Conservation (phyloP, 2,329 filamentous ascomycete genomes). For the Alternaria atra region DNA sequence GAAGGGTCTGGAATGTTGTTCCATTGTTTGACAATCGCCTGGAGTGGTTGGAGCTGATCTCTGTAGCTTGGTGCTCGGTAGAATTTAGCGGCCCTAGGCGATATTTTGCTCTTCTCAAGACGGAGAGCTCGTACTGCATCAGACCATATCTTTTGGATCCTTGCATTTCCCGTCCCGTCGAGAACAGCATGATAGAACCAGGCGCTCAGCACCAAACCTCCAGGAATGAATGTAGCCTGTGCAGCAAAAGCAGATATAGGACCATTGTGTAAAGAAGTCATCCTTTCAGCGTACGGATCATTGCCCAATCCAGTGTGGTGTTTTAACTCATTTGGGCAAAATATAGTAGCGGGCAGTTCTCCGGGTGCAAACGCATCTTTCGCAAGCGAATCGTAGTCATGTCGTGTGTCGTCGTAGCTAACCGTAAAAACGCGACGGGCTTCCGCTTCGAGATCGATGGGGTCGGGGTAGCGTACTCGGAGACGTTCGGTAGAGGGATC, state of each 20-base stretch:
- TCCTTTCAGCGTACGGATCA: slow-evolving; percentile 20
- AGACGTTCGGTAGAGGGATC: slow-evolving; percentile 12
- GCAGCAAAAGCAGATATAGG: slow-evolving; percentile 31
- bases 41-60: slow-evolving; percentile 1
- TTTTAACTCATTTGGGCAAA: slow-evolving; percentile 20
- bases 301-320: slow-evolving; percentile 23
- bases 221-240: slow-evolving; percentile 37
- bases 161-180: slow-evolving; percentile 28
- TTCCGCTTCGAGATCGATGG: slow-evolving; percentile 14
- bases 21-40: neutral
- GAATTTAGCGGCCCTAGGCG: neutral
- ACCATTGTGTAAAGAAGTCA: slow-evolving; percentile 18
- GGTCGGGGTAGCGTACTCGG: slow-evolving; percentile 19
- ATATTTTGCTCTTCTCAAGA: neutral
- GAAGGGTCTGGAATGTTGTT: neutral
- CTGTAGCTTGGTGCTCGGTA: neutral
- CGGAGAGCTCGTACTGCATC: neutral
- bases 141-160: slow-evolving; percentile 26
- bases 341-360: slow-evolving; percentile 13
- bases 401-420: slow-evolving; percentile 1
- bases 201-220: slow-evolving; percentile 39
- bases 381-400: slow-evolving; percentile 16
- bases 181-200: slow-evolving; percentile 36
- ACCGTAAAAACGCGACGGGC: slow-evolving; percentile 15
- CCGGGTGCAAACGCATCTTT: slow-evolving; percentile 20